Percentiles rank a stretch among this genome's conserved stretches.
Evolutionary conservation across 202 grass and related monocot genomes (phyloP).

Genomic region (Eragrostis tef): DNA sequence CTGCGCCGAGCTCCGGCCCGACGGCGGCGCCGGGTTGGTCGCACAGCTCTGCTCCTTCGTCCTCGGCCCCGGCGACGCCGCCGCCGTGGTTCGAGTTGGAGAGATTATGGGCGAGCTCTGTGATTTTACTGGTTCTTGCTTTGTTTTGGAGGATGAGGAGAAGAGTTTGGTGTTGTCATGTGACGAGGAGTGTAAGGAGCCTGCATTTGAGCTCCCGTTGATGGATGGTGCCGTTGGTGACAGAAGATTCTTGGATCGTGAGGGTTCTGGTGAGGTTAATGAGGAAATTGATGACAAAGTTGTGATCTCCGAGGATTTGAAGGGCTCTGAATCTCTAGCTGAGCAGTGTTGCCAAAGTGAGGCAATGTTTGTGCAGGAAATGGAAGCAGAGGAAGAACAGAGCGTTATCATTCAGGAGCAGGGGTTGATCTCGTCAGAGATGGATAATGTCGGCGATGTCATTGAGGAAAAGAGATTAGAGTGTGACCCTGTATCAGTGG

Average conservation of each 20-base stretch:
- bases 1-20: constrained; percentile 38
- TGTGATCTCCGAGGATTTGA: constrained; percentile 55
- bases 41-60: constrained; percentile 63
- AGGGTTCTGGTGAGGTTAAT: constrained; percentile 30
- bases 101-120: constrained; percentile 60
- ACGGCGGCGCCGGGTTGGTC: constrained; percentile 38
- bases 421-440: neutral
- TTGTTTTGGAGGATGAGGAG: constrained; percentile 23
- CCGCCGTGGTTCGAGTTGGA: constrained; percentile 37
- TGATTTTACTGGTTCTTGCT: constrained; percentile 35
- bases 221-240: neutral
- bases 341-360: constrained; percentile 2
- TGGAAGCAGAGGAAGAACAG: constrained; percentile 24
- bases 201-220: neutral
- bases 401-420: constrained; percentile 12
- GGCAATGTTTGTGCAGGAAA: neutral
- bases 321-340: neutral
- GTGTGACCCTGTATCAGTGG: constrained; percentile 38
- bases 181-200: neutral
- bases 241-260: constrained; percentile 2
- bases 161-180: neutral
- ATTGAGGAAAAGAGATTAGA: constrained; percentile 51
- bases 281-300: constrained; percentile 51
- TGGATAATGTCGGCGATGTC: neutral
- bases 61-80: constrained; percentile 45